phyloP scores from a whole-genome alignment of 441 rosid species.

The Biscutella laevigata region DNA sequence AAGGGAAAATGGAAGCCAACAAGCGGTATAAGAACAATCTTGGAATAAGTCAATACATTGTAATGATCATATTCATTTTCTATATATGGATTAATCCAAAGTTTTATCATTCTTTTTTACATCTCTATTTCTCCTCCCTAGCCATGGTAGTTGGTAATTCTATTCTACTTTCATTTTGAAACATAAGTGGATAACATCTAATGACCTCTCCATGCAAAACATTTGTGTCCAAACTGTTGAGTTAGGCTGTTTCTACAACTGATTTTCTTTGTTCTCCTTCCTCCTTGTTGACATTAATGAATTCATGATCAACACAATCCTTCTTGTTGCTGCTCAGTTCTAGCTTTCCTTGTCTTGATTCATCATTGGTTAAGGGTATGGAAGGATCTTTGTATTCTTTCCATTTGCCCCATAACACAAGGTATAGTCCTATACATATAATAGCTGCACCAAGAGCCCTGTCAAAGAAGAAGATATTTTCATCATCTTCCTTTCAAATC shows the following conservation, averaged over 20 bases:
- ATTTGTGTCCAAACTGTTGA: not conserved
- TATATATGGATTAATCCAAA: slow-evolving; percentile 5
- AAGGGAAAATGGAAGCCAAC: too few relatives aligned
- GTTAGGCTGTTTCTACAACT: slow-evolving; percentile 14
- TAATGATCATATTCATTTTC: not conserved
- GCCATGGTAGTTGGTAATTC: slow-evolving; percentile 23
- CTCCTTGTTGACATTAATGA: slow-evolving; percentile 18
- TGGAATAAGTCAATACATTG: not conserved
- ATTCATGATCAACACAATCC: slow-evolving; percentile 26
- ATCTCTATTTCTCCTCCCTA: too few relatives aligned
- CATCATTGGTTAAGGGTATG: not conserved
- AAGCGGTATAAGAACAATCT: too few relatives aligned
- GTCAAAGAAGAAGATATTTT: slow-evolving; percentile 13
- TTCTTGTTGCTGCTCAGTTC: not conserved
- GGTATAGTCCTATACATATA: slow-evolving; percentile 62
- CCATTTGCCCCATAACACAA: slow-evolving; percentile 79
- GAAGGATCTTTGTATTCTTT: slow-evolving; percentile 40
- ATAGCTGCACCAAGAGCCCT: slow-evolving; percentile 69
- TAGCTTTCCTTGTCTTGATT: slow-evolving; percentile 18
- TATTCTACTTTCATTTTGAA: slow-evolving; percentile 1
- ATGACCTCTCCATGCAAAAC: slow-evolving; percentile 12
- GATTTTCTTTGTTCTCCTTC: slow-evolving; percentile 18
- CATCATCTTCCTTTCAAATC: not conserved
- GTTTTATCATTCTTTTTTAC: not conserved
- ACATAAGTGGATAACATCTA: not conserved